A percentile compares a stretch with the other conserved stretches of the same genome.
Evolutionary conservation across 192 early-diverging fungal genomes (phyloP).

Genomic region (Entomortierella beljakovae): DNA sequence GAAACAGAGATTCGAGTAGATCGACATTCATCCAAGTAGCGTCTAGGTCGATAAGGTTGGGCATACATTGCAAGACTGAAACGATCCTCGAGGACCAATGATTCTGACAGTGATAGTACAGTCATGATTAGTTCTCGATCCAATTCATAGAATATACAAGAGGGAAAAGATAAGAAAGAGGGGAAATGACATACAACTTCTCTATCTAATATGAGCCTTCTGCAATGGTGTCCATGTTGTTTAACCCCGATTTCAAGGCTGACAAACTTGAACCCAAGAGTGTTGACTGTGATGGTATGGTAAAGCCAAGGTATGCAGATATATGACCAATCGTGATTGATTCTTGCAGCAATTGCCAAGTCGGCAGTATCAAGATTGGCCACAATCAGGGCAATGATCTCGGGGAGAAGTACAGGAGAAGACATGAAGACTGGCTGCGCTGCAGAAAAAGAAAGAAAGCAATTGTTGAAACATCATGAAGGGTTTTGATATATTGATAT

Average conservation of each 20-base stretch:
- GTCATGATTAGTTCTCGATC: neutral
- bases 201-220: neutral
- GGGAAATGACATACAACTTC: slow-evolving; percentile 12
- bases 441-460: no score
- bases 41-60: slow-evolving; percentile 29
- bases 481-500: no score
- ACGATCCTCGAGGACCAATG: slow-evolving; percentile 31
- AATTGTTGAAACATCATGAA: no score
- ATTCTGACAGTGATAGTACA: slow-evolving; percentile 13
- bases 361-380: slow-evolving; percentile 6
- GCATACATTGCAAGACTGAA: slow-evolving; percentile 1
- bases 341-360: slow-evolving; percentile 8
- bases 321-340: slow-evolving; percentile 13
- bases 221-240: slow-evolving; percentile 11
- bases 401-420: slow-evolving; percentile 20
- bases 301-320: slow-evolving; percentile 24
- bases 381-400: slow-evolving; percentile 12
- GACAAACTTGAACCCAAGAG: slow-evolving; percentile 14
- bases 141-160: no score
- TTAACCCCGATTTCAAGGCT: slow-evolving; percentile 29
- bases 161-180: neutral
- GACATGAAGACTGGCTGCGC: neutral
- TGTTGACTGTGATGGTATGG: slow-evolving; percentile 5
- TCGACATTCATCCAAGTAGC: slow-evolving; percentile 40
- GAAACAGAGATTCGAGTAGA: slow-evolving; percentile 23